A percentile compares a stretch with the other conserved stretches of the same genome.
Evolutionary conservation across 2,329 filamentous ascomycete genomes (phyloP).

Genomic region (Cercospora janseana): DNA sequence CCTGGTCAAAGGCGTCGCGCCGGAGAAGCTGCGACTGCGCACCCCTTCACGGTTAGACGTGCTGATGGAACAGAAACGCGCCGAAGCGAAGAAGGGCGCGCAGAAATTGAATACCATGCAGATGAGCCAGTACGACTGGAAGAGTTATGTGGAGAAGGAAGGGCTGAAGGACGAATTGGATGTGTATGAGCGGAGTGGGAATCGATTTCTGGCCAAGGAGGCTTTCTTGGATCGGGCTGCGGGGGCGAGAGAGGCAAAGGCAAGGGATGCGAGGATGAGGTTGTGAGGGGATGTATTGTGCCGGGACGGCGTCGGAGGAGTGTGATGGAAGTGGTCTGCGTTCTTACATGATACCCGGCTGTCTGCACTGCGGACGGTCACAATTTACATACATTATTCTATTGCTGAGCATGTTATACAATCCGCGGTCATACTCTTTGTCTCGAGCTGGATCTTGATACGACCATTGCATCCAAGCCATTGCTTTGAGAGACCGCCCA

Average conservation of each 20-base stretch:
- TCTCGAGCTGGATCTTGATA: too few relatives aligned
- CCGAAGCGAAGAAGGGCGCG: conserved; percentile 39
- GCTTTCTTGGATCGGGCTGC: conserved; percentile 62
- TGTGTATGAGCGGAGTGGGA: conserved; percentile 60
- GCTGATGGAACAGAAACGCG: conserved; percentile 35
- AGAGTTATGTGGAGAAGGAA: conserved; percentile 59
- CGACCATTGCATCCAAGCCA: too few relatives aligned
- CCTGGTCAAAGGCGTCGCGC: conserved; percentile 46
- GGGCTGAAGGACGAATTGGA: conserved; percentile 61
- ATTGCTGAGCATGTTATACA: background rate
- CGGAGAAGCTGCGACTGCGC: conserved; percentile 44
- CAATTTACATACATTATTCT: background rate
- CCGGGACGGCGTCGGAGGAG: too few relatives aligned
- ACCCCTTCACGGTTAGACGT: conserved; percentile 36
- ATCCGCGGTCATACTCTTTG: background rate
- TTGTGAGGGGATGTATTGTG: too few relatives aligned
- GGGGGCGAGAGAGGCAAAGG: conserved; percentile 56
- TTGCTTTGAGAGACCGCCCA: too few relatives aligned
- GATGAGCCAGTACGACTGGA: conserved; percentile 66
- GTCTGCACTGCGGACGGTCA: conserved; percentile 2
- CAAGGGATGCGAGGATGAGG: conserved; percentile 52
- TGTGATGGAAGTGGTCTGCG: conserved; percentile 17
- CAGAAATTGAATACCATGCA: conserved; percentile 66
- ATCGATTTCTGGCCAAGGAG: conserved; percentile 60
- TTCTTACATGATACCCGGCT: conserved; percentile 18